Evolutionary conservation across 371 early-diverging fungal species (phyloP).

Genomic region (Apophysomyces sp.): DNA sequence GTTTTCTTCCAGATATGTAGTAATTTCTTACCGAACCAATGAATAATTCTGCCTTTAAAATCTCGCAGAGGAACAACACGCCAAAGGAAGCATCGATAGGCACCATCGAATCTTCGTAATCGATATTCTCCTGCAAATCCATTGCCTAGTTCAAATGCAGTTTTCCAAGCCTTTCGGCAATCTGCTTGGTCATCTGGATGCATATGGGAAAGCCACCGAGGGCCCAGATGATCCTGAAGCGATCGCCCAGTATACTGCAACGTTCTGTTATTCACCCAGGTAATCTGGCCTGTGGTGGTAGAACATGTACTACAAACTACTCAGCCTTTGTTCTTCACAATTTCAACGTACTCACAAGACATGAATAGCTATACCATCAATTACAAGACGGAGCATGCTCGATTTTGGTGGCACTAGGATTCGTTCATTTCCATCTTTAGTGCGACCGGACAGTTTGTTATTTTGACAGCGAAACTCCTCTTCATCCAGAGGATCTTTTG

Average conservation of each 20-base stretch:
- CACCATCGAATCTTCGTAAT: slow-evolving; percentile 58
- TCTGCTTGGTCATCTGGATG: slow-evolving; percentile 58
- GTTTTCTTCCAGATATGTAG: neutral
- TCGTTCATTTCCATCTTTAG: slow-evolving; percentile 22
- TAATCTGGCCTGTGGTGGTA: slow-evolving; percentile 50
- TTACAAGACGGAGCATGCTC: slow-evolving; percentile 54
- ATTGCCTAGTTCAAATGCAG: slow-evolving; percentile 55
- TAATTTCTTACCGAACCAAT: slow-evolving; percentile 51
- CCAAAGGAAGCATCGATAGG: slow-evolving; percentile 62
- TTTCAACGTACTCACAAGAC: slow-evolving; percentile 53
- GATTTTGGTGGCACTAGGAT: slow-evolving; percentile 51
- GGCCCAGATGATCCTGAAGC: slow-evolving; percentile 51
- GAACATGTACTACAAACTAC: slow-evolving; percentile 50
- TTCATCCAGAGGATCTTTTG: slow-evolving; percentile 10
- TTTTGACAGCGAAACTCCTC: slow-evolving; percentile 26
- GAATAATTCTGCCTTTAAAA: slow-evolving; percentile 55
- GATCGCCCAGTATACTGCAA: slow-evolving; percentile 56
- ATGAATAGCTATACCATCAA: slow-evolving; percentile 66
- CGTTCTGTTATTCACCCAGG: slow-evolving; percentile 65
- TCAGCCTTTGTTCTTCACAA: neutral
- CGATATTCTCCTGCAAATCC: slow-evolving; percentile 63
- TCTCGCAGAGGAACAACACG: slow-evolving; percentile 62
- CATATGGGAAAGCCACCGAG: slow-evolving; percentile 53
- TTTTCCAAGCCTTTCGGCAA: slow-evolving; percentile 52
- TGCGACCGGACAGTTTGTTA: neutral